Base-by-base conservation (phyloP, 345 rosid genomes). In the Mercurialis annua region DNA sequence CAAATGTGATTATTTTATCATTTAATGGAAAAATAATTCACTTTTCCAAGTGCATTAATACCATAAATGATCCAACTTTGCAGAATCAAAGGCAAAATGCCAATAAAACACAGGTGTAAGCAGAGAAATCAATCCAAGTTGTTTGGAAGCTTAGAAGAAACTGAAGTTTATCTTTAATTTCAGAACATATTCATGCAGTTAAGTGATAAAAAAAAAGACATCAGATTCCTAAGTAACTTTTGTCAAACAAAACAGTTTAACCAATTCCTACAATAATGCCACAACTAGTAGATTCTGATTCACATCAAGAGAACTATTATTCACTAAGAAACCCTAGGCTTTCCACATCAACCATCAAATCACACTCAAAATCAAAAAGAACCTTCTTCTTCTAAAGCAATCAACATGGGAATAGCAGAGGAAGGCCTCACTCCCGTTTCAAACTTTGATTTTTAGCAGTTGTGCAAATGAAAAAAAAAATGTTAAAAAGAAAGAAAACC, bases 241-340 rank as follows among this genome's bases (percentile, higher is more conserved):
- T 55, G 47, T 40, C 44, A 43, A 27, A 18, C 24, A 61, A 27
- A 60, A 70, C 43, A 43, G 23, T 49, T 71, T 64, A 58, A 67
- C 34, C 21, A 67, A 68, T 73, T 71, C 71, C 61, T 67, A 23
- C 6, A 52, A 68, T 71, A 64, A 53, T 57, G 65, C 73, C 47
- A 49, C 54, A 42, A 65, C 61, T 43, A 1, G 17, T 30, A 68
- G 29, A 51, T 71, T 51, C 44, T 42, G 71, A 40, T 59, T 59
- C 72, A 58, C 58, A 60, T 65, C 70, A 73, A 57, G 47, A 68
- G 51, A 51, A 66, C 40, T 43, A 48, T 36, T 67, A 44, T 20
- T 31, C 16, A 17, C 60, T 53, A 58, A 47, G 52, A 70, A 67
- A 54, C 48, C 26, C 21, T 36, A 3, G 23, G 17, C 52, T 29